Conservation (phyloP, 2,329 filamentous ascomycete genomes). For the Neonectria magnoliae region DNA sequence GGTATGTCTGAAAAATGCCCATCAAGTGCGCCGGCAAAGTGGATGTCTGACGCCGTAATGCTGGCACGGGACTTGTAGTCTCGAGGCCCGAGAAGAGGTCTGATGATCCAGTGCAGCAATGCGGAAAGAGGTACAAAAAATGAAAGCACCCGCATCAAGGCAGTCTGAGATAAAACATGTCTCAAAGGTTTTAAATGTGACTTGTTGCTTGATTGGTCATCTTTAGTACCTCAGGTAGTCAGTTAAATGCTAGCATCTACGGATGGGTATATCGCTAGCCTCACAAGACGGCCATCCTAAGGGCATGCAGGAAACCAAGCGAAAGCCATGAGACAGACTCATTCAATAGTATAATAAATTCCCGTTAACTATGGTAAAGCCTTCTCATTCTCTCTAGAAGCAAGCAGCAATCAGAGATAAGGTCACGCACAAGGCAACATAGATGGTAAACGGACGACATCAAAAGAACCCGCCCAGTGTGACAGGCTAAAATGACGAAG, state of each 20-base stretch:
- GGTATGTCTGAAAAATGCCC: neutral
- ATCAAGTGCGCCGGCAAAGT: neutral
- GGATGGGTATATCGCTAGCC: too few species aligned
- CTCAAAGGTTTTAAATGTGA: neutral
- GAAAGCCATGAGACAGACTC: too few species aligned
- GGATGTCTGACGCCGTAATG: slow-evolving; percentile 15
- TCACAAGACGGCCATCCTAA: neutral
- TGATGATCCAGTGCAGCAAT: slow-evolving; percentile 21
- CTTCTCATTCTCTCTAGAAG: too few species aligned
- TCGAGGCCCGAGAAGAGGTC: slow-evolving; percentile 16
- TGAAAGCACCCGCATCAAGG: neutral
- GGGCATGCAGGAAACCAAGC: neutral
- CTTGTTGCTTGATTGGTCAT: neutral
- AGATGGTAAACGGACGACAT: neutral
- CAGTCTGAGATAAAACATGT: neutral
- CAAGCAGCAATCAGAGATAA: too few species aligned
- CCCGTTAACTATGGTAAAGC: too few species aligned
- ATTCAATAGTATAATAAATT: too few species aligned
- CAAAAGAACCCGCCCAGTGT: neutral
- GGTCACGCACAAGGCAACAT: neutral
- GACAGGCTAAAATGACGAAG: neutral
- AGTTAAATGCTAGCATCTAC: neutral
- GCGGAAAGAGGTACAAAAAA: neutral
- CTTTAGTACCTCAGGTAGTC: neutral
- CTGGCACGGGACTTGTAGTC: slow-evolving; percentile 29